Evolutionary conservation across 371 early-diverging fungal species (phyloP), one percentile per base, ranked within the genome.

Genomic region (Apophysomyces ossiformis): DNA sequence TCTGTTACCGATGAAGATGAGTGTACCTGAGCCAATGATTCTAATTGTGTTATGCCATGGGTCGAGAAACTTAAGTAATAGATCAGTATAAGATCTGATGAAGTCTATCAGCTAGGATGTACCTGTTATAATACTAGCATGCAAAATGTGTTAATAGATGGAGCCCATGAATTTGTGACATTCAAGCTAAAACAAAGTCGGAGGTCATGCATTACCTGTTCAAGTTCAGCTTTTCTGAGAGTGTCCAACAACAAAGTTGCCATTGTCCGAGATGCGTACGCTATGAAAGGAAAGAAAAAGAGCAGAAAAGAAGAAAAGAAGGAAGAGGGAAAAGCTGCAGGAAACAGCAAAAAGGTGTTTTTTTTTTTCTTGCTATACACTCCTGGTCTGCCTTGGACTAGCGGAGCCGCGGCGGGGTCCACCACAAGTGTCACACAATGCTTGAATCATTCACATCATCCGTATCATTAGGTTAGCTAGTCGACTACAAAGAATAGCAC

Each of bases 21-120:
- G 32, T 57, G 56, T 85, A 86, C 88, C 78, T 85, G 84, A 37
- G 78, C 77, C 54, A 88, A 73, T 57, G 81, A 75, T 58, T 87
- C 82, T 16, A 88, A 75, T 61, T 85, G 84, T 7, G 86, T 88
- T 66, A 88, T 86, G 32, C 89, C 89, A 65, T 85, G 76, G 32
- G 75, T 83, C 36, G 84, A 77, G 70, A 88, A 88, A 35, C 87
- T 26, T 86, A 70, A 13, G 62, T 16, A 47, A 60, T 15, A 47
- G 43, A 43, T 56, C 35, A 44, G 26, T 46, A 21, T 54, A 32
- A 43, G 21, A 9, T 41, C 16, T 16, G 39, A 36, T 56, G 38
- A n/a, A 59, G 37, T 47, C 37, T 47, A 12, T 56, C 32, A 21
- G 58, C n/a, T 32, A 7, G 21, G 45, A 37, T 16, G 21, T 50